A percentile compares a stretch with the other conserved stretches of the same genome.
These are phyloP conservation scores for Candida caryicola DNA, from an alignment of 805 yeast species.

Conservation along the genomic window DNA sequence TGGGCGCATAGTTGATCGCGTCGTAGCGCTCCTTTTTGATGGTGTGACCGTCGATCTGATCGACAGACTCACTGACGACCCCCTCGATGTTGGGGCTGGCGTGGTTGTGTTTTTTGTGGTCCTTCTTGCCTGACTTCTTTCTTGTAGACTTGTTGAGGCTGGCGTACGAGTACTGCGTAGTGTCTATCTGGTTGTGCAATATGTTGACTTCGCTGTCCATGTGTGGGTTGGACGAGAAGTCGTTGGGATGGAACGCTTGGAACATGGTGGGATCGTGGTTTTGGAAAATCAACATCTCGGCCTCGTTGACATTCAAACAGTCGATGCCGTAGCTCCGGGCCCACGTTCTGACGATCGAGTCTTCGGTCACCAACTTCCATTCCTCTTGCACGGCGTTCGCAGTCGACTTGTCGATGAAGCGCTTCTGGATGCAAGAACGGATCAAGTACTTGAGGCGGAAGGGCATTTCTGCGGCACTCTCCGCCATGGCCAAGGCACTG, in stretches of 20 bases:
- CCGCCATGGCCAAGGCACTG: conserved; percentile 23
- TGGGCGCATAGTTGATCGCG: conserved; percentile 53
- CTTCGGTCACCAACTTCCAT: conserved; percentile 67
- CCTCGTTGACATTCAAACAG: conserved; percentile 50
- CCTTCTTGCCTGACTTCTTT: conserved; percentile 7
- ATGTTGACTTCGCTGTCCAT: conserved; percentile 23
- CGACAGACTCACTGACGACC: conserved; percentile 8
- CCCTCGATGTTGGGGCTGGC: conserved; percentile 10
- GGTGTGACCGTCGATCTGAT: conserved; percentile 23
- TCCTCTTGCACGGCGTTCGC: conserved; percentile 21
- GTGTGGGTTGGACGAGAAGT: conserved; percentile 21
- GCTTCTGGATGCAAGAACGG: conserved; percentile 57
- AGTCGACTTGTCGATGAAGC: conserved; percentile 38
- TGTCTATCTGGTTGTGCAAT: conserved; percentile 33
- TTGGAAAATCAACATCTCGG: conserved; percentile 42
- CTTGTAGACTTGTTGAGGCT: not conserved
- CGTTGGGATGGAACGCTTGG: conserved; percentile 22
- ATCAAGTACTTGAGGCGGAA: conserved; percentile 51
- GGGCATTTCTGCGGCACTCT: conserved; percentile 47
- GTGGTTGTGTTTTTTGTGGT: conserved; percentile 4
- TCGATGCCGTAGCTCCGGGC: conserved; percentile 51
- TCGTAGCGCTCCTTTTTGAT: conserved; percentile 44
- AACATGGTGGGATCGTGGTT: conserved; percentile 33
- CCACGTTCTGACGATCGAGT: conserved; percentile 52
- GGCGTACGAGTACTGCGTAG: conserved; percentile 27